Evolutionary conservation across 495 filamentous ascomycete species (phyloP).

Genomic region (Chlorociboria aeruginascens): DNA sequence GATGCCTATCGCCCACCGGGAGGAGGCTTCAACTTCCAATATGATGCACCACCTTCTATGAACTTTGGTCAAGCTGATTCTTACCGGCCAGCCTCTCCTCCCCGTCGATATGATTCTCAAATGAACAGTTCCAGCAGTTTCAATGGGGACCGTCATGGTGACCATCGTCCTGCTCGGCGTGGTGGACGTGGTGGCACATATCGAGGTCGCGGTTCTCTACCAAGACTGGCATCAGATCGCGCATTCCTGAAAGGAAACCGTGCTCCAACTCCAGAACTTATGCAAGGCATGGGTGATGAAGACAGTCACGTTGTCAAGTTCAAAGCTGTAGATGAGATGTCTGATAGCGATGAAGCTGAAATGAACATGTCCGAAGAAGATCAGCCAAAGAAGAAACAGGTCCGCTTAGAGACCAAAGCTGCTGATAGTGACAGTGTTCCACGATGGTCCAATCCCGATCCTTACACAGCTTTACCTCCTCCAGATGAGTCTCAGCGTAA

Average conservation of each 20-base stretch:
- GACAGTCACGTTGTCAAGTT: conserved; percentile 28
- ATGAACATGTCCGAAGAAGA: conserved; percentile 49
- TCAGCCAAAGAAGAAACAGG: conserved; percentile 21
- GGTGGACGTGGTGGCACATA: conserved; percentile 8
- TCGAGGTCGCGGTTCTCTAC: conserved; percentile 15
- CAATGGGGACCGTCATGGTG: not conserved
- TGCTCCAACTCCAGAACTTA: conserved; percentile 19
- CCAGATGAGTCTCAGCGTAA: conserved; percentile 51
- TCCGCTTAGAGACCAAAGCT: conserved; percentile 13
- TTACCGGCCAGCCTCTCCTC: conserved; percentile 6
- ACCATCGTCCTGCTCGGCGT: not conserved
- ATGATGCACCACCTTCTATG: conserved; percentile 16
- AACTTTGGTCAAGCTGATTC: conserved; percentile 4
- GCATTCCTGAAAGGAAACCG: conserved; percentile 17
- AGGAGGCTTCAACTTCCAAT: conserved; percentile 13
- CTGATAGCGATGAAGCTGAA: conserved; percentile 58
- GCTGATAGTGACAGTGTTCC: conserved; percentile 38
- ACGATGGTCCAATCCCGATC: conserved; percentile 90
- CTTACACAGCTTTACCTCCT: conserved; percentile 73
- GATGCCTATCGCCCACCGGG: conserved; percentile 7
- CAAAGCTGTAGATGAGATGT: conserved; percentile 44
- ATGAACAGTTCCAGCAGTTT: conserved; percentile 1
- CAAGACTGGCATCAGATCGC: conserved; percentile 16
- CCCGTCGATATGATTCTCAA: conserved; percentile 1
- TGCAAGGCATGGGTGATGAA: conserved; percentile 22